Base-by-base conservation (phyloP, 1,284 basidiomycete genomes). In the Ganoderma leucocontextum region DNA sequence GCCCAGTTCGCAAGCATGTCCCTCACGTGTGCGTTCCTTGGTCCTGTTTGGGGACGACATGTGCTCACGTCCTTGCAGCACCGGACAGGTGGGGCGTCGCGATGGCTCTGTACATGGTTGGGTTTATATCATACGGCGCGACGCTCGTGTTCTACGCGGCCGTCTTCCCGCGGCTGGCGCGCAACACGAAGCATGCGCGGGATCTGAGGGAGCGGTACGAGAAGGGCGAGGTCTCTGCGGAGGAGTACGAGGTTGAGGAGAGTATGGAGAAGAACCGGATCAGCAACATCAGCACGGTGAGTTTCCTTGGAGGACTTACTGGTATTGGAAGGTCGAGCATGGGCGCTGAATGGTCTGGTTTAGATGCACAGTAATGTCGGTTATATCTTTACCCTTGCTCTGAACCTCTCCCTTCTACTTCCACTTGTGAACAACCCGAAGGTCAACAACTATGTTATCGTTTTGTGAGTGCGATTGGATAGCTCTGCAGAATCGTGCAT, bases 121-220 rank as follows among this genome's bases (percentile, higher is more conserved):
- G 93, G 17, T 91, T 95, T 78, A 89, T 94, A 62, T 85, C 87
- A 0, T 93, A 92, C 72, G 91, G 92, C 2, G 91, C 91, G 4
- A 93, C 91, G 0, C 84, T 93, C 10, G 91, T 93, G 2, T 95
- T 95, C 80, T 96, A 94, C 77, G 91, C 92, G 0, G 94, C 94
- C 0, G 79, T 90, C 7, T 96, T 96, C 77, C 94, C 94, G 1
- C 88, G 92, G 15, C 85, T 96, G 3, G 94, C 95, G 0, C 85
- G 94, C 15, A 94, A 95, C 77, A 91, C 95, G 0, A 81, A 86
- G 1, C 91, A 89, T 73, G 82, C 94, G 35, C 87, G 91, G 29
- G 78, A 78, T 9, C 80, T 93, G 6, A 83, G 86, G 59, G 86
- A 86, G 67, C 86, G 85, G 75, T 88, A 88, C 70, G 87, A 90